Evolutionary conservation across 2,329 filamentous ascomycete species (phyloP), one percentile per base, ranked within the genome.

Genomic region (Talaromyces sp.): DNA sequence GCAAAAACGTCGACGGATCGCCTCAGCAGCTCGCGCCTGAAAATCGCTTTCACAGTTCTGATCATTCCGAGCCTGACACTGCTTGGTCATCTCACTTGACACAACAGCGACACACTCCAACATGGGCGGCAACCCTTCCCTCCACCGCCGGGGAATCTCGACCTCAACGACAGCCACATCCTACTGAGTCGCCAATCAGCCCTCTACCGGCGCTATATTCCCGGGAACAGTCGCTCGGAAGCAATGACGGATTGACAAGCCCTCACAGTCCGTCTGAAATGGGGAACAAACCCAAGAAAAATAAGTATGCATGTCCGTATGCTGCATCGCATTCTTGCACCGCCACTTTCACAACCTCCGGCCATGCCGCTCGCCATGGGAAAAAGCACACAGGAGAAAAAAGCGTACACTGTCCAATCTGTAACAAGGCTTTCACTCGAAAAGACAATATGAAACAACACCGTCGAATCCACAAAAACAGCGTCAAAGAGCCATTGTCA

Each of bases 401-500:
- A 71, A 85, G 86, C 62, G 84, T 86, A n/a, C 81, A 84, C 67
- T 88, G 85, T 68, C 85, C 85, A 0, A 83, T 87, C 63, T 88
- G 85, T 77, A 83, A 85, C 75, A 88, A 88, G 72, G 85, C 84
- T 12, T 88, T 88, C 68, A 87, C 85, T 12, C 82, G 85, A 64
- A 88, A 88, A 68, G 85, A 88, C 75, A 88, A 88, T 72, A 88
- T 88, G 85, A 86, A 88, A 72, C 85, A 88, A 70, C 85, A 88
- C 66, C 84, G 85, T 50, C 79, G 85, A 38, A 88, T 85, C 0
- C 85, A 88, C 69, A 72, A 74, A 38, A 71, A 69, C 0, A 70
- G 71, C 51, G 72, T 71, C 0, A 69, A 75, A 21, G 72, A 74
- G n/a, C 48, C 57, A n/a, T 51, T 24, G 4, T 60, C 61, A 27